Conservation (phyloP, 2,329 filamentous ascomycete genomes). For the Hypoxylon sp. region DNA sequence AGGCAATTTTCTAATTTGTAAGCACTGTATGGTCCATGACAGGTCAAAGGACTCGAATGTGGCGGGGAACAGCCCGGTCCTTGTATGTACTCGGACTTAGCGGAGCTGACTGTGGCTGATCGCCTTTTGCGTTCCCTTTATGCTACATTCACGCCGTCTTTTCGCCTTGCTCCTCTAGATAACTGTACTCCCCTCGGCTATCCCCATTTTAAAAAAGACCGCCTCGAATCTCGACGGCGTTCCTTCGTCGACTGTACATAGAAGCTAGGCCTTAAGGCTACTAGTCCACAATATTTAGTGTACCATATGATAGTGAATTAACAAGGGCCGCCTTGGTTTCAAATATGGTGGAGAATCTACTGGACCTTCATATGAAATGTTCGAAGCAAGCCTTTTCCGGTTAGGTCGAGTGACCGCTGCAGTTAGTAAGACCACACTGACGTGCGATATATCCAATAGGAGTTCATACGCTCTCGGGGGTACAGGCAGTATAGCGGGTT, state of each 20-base stretch:
- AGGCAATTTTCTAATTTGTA: conserved; percentile 54
- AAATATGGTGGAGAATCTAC: conserved; percentile 12
- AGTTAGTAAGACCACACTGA: conserved; percentile 33
- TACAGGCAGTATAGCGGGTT: conserved; percentile 18
- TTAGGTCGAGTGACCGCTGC: conserved; percentile 16
- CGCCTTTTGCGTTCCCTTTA: conserved; percentile 22
- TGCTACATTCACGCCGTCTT: conserved; percentile 43
- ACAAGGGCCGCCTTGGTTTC: conserved; percentile 26
- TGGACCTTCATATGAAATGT: conserved; percentile 23
- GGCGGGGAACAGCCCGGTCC: conserved; percentile 31
- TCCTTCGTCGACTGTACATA: conserved; percentile 15
- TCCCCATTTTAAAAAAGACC: conserved; percentile 11
- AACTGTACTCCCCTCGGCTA: conserved; percentile 7
- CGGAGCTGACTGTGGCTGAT: conserved; percentile 44
- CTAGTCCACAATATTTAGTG: conserved; percentile 12
- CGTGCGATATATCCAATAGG: conserved; percentile 29
- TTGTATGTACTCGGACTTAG: conserved; percentile 42
- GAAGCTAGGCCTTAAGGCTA: conserved; percentile 8
- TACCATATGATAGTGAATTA: conserved; percentile 17
- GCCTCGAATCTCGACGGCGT: conserved; percentile 25
- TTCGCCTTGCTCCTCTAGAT: not conserved
- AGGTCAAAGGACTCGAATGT: conserved; percentile 36
- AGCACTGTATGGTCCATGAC: conserved; percentile 43
- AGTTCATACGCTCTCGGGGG: conserved; percentile 8
- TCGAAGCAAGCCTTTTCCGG: conserved; percentile 26